Conservation (phyloP, 495 filamentous ascomycete species). For the Annulohypoxylon moriforme region DNA sequence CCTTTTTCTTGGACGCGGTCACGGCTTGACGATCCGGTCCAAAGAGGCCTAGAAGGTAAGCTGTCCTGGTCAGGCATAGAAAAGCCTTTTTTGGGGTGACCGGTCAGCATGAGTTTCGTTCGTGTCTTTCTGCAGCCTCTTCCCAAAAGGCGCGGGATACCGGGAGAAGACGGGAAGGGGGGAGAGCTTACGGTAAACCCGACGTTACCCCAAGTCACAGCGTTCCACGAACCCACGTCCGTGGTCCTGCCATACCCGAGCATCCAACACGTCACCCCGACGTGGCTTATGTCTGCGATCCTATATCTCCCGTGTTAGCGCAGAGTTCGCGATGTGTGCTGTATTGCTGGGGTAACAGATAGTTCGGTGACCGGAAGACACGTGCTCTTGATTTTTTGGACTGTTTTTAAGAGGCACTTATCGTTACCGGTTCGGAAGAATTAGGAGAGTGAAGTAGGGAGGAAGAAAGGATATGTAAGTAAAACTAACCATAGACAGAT, state of each 20-base stretch:
- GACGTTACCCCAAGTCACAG: conserved; percentile 79
- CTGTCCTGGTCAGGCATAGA: conserved; percentile 66
- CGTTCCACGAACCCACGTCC: conserved; percentile 71
- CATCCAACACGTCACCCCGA: conserved; percentile 69
- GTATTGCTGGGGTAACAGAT: not conserved
- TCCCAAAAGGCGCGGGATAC: not conserved
- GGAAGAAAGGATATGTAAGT: not conserved
- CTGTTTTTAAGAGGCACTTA: not conserved
- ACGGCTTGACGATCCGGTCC: conserved; percentile 53
- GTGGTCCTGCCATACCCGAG: conserved; percentile 67
- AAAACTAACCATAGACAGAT: conserved; percentile 63
- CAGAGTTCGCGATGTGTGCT: not conserved
- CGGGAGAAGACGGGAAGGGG: not conserved
- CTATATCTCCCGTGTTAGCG: conserved; percentile 20
- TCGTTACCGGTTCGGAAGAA: not conserved
- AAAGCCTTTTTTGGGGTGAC: conserved; percentile 50
- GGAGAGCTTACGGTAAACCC: conserved; percentile 64
- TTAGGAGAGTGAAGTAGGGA: not conserved
- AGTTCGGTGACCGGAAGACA: not conserved
- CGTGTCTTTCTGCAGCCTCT: not conserved
- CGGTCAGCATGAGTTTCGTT: not conserved
- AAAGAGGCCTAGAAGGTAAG: conserved; percentile 69
- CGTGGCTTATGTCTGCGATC: conserved; percentile 75
- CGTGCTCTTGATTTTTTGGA: not conserved
- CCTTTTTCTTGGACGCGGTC: conserved; percentile 31